Base-by-base conservation (phyloP, 192 early-diverging fungal genomes). In the Paraglomus brasilianum region DNA sequence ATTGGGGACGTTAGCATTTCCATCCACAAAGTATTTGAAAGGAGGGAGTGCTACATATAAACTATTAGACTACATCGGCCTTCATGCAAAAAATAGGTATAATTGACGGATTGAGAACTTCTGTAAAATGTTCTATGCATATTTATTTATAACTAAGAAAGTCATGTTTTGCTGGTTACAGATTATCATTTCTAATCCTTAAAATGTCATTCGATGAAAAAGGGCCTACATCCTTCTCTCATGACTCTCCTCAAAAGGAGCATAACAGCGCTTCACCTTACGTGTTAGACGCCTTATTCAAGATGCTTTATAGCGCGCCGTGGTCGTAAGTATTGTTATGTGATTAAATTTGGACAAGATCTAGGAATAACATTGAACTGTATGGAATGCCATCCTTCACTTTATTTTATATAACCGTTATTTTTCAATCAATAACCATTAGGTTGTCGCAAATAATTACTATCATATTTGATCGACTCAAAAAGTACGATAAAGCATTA, bases 271-370 rank as follows among this genome's bases (percentile, higher is more conserved):
- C 88, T 38, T 89, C 91, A 24, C 91, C 91, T 19, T 82, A 87
- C 66, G 84, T 87, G 1, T 75, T 91, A 10, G 91, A 92, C 64
- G 85, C 88, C n/a, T 84, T 91, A 41, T 92, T 90, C 66, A 89
- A 88, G 64, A 68, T 91, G 39, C 69, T 90, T n/a, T 87, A 88
- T 70, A 88, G 84, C 69, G 83, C 88, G 49, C 91, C 91, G 41
- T 89, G 87, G 63, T 87, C 89, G 69, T 86, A 86, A 75, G 76
- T 75, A 40, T 52, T 19, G 22, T 24, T 22, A 45, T 5, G 14
- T 62, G 7, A 51, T 19, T 6, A 51, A 19, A 19, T 6, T n/a
- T 51, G 17, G 21, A 19, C 17, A 5, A 17, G 50, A 51, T 51
- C 17, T 6, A 19, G 17, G 50, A 19, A 19, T 5, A 51, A 21